phyloP scores from a whole-genome alignment of 2,329 filamentous ascomycete species.

The Plectosphaerella cucumerina region DNA sequence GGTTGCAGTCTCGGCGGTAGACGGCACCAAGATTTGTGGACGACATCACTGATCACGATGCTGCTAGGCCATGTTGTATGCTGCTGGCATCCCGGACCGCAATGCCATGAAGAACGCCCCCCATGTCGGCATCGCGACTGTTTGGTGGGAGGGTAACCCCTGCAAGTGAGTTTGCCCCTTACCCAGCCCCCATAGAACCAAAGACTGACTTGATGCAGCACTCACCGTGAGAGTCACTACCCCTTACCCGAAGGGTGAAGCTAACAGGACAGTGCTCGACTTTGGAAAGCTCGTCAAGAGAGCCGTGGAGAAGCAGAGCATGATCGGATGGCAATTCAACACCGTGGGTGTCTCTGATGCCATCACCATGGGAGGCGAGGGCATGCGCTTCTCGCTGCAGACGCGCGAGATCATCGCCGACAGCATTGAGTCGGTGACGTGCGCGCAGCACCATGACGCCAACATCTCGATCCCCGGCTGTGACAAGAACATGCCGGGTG shows the following conservation, averaged over 20 bases:
- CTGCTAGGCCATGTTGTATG: constrained; percentile 84
- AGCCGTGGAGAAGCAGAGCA: constrained; percentile 72
- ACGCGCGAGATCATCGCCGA: constrained; percentile 91
- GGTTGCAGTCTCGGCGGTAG: neutral
- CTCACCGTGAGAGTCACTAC: constrained; percentile 30
- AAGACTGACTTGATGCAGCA: constrained; percentile 19
- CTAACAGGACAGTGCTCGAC: constrained; percentile 62
- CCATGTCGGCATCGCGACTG: constrained; percentile 84
- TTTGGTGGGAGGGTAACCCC: constrained; percentile 98
- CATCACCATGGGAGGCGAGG: constrained; percentile 93
- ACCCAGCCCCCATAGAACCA: neutral
- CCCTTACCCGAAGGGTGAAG: neutral
- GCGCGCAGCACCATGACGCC: constrained; percentile 87
- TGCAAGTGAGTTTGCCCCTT: constrained; percentile 68
- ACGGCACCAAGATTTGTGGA: neutral
- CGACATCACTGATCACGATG: neutral
- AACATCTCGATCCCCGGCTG: constrained; percentile 92
- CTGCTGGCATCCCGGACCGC: constrained; percentile 78
- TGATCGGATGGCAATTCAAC: constrained; percentile 94
- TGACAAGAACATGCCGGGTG: constrained; percentile 97
- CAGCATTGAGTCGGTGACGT: constrained; percentile 89
- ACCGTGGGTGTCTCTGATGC: constrained; percentile 85
- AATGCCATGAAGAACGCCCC: constrained; percentile 86
- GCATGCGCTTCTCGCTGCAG: constrained; percentile 92
- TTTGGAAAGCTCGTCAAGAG: constrained; percentile 85